Percentiles rank a stretch among this genome's conserved stretches.
Conservation (phyloP, 1,284 basidiomycete species). For the Dichomitus squalens region DNA sequence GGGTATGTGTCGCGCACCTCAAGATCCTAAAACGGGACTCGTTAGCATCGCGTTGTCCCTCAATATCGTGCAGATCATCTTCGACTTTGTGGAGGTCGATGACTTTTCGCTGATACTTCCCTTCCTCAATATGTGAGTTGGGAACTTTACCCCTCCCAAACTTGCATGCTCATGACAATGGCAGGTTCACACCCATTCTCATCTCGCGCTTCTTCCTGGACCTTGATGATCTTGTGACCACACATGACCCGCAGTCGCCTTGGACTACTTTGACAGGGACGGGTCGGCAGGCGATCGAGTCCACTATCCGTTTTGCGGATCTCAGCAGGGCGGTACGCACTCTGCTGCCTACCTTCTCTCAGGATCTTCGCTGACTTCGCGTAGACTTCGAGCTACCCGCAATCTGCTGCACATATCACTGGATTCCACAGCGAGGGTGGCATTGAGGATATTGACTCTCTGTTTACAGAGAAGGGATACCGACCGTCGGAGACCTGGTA, state of each 20-base stretch:
- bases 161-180: neutral
- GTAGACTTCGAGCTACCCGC: neutral
- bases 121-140: conserved; percentile 18
- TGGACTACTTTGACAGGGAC: neutral
- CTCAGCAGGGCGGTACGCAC: neutral
- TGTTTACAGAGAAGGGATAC: neutral
- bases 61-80: conserved; percentile 16
- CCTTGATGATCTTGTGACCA: conserved; percentile 9
- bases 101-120: conserved; percentile 7
- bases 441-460: neutral
- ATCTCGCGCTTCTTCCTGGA: conserved; percentile 21
- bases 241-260: neutral
- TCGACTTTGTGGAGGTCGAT: conserved; percentile 7
- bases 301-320: neutral
- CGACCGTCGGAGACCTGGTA: conserved; percentile 1
- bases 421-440: neutral
- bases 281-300: neutral
- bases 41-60: conserved; percentile 12
- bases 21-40: neutral
- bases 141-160: neutral
- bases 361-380: neutral
- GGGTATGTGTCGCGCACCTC: neutral
- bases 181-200: conserved; percentile 19
- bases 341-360: no score
- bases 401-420: neutral